A percentile compares a stretch with the other conserved stretches of the same genome.
phyloP scores from a whole-genome alignment of 2,329 filamentous ascomycete genomes.

The Fusarium aywerte region DNA sequence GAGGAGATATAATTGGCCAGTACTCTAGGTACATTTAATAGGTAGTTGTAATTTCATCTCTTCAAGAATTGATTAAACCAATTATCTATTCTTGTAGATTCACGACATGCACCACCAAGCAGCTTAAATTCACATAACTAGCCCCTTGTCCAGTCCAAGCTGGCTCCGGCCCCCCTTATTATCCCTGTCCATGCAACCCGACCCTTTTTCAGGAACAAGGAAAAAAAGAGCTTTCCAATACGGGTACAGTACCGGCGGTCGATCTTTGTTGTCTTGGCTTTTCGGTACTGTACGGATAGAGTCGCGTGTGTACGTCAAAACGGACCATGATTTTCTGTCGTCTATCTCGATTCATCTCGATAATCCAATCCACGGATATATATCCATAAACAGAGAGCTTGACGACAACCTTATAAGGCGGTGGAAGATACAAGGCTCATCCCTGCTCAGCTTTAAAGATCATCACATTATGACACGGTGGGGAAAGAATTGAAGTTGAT shows the following conservation, averaged over 20 bases:
- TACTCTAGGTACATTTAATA: neutral
- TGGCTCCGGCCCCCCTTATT: constrained; percentile 31
- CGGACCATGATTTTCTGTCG: neutral
- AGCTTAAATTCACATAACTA: constrained; percentile 7
- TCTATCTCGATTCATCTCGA: neutral
- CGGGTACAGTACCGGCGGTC: constrained; percentile 14
- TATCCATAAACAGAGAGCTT: neutral
- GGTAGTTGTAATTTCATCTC: neutral
- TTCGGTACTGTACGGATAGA: neutral
- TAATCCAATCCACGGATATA: neutral
- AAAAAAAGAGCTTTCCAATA: constrained; percentile 26
- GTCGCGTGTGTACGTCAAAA: neutral
- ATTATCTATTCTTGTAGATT: neutral
- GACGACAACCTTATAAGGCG: neutral
- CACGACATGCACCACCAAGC: constrained; percentile 8
- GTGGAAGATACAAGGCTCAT: constrained; percentile 13
- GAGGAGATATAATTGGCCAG: neutral
- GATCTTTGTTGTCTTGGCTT: constrained; percentile 14
- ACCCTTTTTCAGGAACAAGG: constrained; percentile 26
- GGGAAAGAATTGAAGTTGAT: neutral
- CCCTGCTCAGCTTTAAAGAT: neutral
- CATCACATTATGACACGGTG: constrained; percentile 4
- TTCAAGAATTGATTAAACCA: neutral
- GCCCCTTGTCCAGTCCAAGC: constrained; percentile 16
- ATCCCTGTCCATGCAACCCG: constrained; percentile 27